Base-by-base conservation (phyloP, 2,329 filamentous ascomycete genomes). In the Aspergillus texensis region DNA sequence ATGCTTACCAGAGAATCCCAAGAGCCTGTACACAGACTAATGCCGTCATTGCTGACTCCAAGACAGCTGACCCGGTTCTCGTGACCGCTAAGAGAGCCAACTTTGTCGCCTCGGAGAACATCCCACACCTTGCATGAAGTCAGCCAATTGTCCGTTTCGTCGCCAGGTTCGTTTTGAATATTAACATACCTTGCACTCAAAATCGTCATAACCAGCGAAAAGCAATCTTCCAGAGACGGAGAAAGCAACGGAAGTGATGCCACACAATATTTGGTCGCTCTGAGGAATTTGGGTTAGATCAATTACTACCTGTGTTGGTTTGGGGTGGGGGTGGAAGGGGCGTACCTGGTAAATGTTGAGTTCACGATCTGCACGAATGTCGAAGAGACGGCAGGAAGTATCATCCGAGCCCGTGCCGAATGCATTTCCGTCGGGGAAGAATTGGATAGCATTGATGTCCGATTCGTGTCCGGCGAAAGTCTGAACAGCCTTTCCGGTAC, bases 401-500 rank as follows among this genome's bases (percentile, higher is more conserved):
- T 99, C 95, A 73, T 99, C 95, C 52, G 95, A 98, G 63, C 95
- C 95, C 60, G 95, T 98, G 70, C 96, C 95, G 76, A 99, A 98
- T 30, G 95, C 96, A 79, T 98, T 96, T 66, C 95, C 95, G 75
- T 98, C 96, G 60, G 95, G 95, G 89, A 98, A 98, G 84, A 98
- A 99, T 78, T 98, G 95, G 69, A 99, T 97, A 72, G 95, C 95
- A 80, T 99, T 99, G 84, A 99, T 99, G 76, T 99, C 95, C 52
- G 94, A 97, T 81, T 98, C 95, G 81, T 98, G 95, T 32, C 95
- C 95, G 59, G 95, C 94, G 79, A 99, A 99, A 2, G 95, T 99
- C 84, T 99, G 95, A 58, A 97, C 94, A 70, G 95, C 96, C 86
- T 97, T 97, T 75, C 96, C 94, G 70, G 95, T 94, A 76, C 95